Percentiles rank a stretch among this genome's conserved stretches.
These are phyloP conservation scores for Tetratostichococcus sp. DNA, from an alignment of 139 green algal genomes.

Conservation along the genomic window DNA sequence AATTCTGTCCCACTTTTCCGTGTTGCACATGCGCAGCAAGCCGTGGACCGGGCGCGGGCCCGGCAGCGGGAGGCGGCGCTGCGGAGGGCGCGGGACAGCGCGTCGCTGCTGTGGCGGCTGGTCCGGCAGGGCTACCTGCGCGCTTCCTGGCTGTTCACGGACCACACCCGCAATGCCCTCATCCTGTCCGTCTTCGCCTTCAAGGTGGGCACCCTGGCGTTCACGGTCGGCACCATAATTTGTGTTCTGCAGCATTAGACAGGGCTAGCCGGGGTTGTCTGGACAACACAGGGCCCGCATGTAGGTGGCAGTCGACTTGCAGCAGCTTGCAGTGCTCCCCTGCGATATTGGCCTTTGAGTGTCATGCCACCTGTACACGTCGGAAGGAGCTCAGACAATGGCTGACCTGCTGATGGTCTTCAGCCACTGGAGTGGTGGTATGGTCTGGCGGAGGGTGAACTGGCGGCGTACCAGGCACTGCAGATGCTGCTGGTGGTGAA, in stretches of 20 bases:
- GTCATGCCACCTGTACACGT: too few relatives aligned
- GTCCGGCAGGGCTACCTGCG: conserved; percentile 30
- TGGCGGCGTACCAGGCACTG: conserved; percentile 37
- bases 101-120: neutral
- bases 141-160: conserved; percentile 27
- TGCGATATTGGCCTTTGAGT: too few relatives aligned
- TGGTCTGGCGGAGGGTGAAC: conserved; percentile 65
- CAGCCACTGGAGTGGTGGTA: conserved; percentile 88
- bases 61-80: conserved; percentile 2
- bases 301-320: too few relatives aligned
- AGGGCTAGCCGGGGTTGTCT: too few relatives aligned
- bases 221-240: too few relatives aligned
- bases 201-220: conserved; percentile 54
- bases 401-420: too few relatives aligned
- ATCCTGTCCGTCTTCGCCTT: conserved; percentile 85
- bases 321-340: too few relatives aligned
- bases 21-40: too few relatives aligned
- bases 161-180: conserved; percentile 63
- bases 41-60: neutral
- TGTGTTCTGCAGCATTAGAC: too few relatives aligned
- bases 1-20: too few relatives aligned
- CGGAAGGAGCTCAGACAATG: too few relatives aligned
- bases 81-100: neutral
- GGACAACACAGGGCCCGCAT: too few relatives aligned
- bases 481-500: conserved; percentile 37